Evolutionary conservation across 2,329 filamentous ascomycete species (phyloP), one percentile per base, ranked within the genome.

Genomic region (Aspergillus sp.): DNA sequence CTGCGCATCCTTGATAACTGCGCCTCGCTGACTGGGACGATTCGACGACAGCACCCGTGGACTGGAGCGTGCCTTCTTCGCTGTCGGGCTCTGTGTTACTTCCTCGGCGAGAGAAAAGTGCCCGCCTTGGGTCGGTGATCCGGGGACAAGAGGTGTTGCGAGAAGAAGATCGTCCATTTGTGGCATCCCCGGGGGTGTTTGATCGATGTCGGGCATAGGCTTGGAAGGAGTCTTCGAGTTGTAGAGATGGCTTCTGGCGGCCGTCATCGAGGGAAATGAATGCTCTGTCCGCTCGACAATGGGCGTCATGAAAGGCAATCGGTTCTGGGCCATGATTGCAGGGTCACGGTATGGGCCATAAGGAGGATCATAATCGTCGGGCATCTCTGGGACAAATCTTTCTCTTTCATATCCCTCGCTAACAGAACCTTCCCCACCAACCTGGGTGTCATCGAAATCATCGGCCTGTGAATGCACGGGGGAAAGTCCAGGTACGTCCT

Each of bases 251-350:
- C 64, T 79, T 78, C 54, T 73, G 73, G 43, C 74, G 61, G 51
- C 75, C 68, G 41, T 80, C 76, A 27, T 82, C 5, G 79, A 78
- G 34, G 85, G 69, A 31, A 97, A 70, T 1, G 90, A 96, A 8
- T 84, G 86, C 67, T 98, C 93, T 0, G 93, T 98, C 57, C 89
- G 84, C 66, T 98, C 93, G 1, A 93, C 91, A 53, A 98, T 98
- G 1, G 93, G 93, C 0, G 93, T 98, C 93, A 98, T 97, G 65
- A 97, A 98, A 3, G 91, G 93, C 7, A 97, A 75, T 43, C 90
- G 85, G 67, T 90, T 95, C 59, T 96, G 94, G 47, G 90, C 89
- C 65, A 85, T 77, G 63, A 90, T 79, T 31, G 72, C 78, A 60
- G 88, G 81, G 66, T 95, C 87, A 60, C 90, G 83, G 75, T 86